Conservation (phyloP, 441 rosid species). For the Mallotus repandus region DNA sequence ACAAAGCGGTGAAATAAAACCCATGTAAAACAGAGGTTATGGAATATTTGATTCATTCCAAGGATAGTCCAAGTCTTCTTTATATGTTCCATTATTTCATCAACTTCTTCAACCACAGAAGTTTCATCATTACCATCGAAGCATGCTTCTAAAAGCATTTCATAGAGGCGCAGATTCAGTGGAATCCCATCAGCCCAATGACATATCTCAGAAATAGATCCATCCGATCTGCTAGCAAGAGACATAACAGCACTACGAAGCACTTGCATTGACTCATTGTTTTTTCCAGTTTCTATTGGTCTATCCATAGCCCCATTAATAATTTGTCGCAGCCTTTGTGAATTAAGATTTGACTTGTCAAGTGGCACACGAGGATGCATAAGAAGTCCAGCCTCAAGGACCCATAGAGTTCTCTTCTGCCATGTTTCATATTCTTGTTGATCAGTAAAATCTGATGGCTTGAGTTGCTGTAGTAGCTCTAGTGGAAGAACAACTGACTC, state of each 20-base stretch:
- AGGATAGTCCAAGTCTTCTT: constrained; percentile 96
- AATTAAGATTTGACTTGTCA: constrained; percentile 55
- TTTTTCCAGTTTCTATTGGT: constrained; percentile 85
- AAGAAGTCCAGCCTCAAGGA: constrained; percentile 91
- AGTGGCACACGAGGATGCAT: constrained; percentile 81
- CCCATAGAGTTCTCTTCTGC: constrained; percentile 76
- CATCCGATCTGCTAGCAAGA: constrained; percentile 84
- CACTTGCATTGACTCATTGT: constrained; percentile 92
- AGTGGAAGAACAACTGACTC: constrained; percentile 87
- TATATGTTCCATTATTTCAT: constrained; percentile 88
- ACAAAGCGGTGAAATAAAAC: constrained; percentile 83
- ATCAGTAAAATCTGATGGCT: constrained; percentile 81
- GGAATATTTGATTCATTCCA: constrained; percentile 82
- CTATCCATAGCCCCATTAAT: constrained; percentile 71
- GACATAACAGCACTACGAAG: constrained; percentile 82
- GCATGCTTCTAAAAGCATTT: constrained; percentile 79
- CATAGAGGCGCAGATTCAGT: constrained; percentile 78
- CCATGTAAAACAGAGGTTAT: constrained; percentile 89
- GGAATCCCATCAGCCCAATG: constrained; percentile 99
- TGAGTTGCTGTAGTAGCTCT: constrained; percentile 91
- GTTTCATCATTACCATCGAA: constrained; percentile 71
- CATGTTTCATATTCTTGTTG: constrained; percentile 83
- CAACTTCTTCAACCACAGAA: constrained; percentile 80
- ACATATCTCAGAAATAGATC: constrained; percentile 72
- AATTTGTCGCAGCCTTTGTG: constrained; percentile 74